phyloP scores from a whole-genome alignment of 2,329 filamentous ascomycete genomes.

The Alternaria novae-zelandiae region DNA sequence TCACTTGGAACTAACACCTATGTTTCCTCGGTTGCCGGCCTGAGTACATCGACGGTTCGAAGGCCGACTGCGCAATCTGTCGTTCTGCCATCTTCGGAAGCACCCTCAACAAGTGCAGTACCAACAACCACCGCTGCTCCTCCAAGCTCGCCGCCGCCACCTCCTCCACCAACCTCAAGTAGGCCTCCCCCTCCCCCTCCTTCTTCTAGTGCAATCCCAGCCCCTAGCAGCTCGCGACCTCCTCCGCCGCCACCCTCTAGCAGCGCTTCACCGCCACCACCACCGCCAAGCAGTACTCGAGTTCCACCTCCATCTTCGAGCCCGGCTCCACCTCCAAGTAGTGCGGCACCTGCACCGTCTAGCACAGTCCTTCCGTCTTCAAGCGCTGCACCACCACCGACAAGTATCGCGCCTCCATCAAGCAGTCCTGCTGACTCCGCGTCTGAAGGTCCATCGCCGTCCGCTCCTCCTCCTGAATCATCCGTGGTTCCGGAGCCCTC shows the following conservation, averaged over 20 bases:
- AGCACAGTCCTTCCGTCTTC: slow-evolving; percentile 11
- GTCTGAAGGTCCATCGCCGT: slow-evolving; percentile 23
- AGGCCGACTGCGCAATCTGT: not conserved
- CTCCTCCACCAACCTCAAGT: slow-evolving; percentile 11
- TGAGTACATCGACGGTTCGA: slow-evolving; percentile 1
- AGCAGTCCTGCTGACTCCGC: slow-evolving; percentile 31
- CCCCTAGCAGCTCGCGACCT: not conserved
- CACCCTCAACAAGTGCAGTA: slow-evolving; percentile 7
- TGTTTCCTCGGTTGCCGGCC: slow-evolving; percentile 2
- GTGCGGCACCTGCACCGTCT: slow-evolving; percentile 13
- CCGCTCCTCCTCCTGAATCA: not conserved
- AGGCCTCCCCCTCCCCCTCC: slow-evolving; percentile 13
- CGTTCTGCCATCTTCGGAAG: not conserved
- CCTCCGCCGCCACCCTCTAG: slow-evolving; percentile 1
- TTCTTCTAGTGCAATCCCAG: slow-evolving; percentile 17
- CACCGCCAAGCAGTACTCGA: slow-evolving; percentile 3
- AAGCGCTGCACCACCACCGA: not conserved
- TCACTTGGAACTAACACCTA: slow-evolving; percentile 13
- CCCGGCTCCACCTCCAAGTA: slow-evolving; percentile 7
- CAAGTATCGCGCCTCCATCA: slow-evolving; percentile 22
- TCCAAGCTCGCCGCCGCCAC: slow-evolving; percentile 6
- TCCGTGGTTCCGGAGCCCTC: not conserved
- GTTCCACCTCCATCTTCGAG: slow-evolving; percentile 18
- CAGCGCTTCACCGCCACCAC: not conserved
- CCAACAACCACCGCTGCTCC: not conserved